Base-by-base conservation (phyloP, 352 stramenopile genomes). In the Phytophthora citricola region DNA sequence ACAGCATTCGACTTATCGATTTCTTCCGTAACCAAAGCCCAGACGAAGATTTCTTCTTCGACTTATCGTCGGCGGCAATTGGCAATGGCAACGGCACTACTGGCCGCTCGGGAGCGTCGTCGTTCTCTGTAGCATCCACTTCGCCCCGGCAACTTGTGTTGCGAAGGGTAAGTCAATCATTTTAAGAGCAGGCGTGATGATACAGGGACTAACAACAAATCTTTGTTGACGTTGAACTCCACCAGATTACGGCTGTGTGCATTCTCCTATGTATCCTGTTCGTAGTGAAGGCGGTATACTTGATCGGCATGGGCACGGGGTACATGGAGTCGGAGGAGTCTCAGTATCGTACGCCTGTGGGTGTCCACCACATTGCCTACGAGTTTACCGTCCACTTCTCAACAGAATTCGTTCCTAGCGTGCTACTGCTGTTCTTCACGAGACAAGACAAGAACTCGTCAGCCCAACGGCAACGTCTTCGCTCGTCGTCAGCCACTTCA, bases 41-140 rank as follows among this genome's bases (percentile, higher is more conserved):
- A 1, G 82, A 92, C 46, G 86, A 94, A 39, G 86, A 92, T 51
- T 91, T 93, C 39, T 93, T 92, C 71, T 93, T 93, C 41, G 83
- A 93, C 53, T 77, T 88, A n/a, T 81, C 81, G 5, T 69, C 70
- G 6, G 73, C 66, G 2, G 66, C 71, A 11, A 73, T 74, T 27
- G 54, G 52, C 27, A 73, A 64, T 46, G 60, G 64, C 38, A 71
- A 74, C 38, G 56, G 58, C 40, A 57, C 38, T 7, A 15, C 36
- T 8, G 47, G 43, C 3, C 54, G 65, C 27, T 46, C 62, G 5
- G 44, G 46, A 50, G 32, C 24, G 5, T 57, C 58, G 24, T 70
- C 69, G n/a, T 66, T 70, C 40, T 64, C 66, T 34, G 24, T 71
- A 43, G n/a, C 57, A 48, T 24, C 64, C 12, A 74, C 51, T 29